Percentiles rank a stretch among this genome's conserved stretches.
These are phyloP conservation scores for Aspergillus fischeri DNA, from an alignment of 2,329 filamentous ascomycete species.

Conservation along the genomic window DNA sequence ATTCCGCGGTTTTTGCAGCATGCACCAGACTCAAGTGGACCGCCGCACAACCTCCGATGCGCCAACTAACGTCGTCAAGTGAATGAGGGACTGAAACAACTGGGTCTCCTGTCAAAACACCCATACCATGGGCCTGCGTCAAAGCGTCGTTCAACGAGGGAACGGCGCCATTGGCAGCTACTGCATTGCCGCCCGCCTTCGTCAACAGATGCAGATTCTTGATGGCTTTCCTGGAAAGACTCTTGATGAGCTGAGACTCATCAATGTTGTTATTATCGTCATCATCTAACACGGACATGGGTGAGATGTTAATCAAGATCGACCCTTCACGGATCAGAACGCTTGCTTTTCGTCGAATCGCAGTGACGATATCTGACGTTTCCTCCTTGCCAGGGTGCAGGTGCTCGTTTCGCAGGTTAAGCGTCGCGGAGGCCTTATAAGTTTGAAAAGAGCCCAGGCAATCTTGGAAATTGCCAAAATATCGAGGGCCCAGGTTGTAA, in stretches of 20 bases:
- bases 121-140: slow-evolving; percentile 74
- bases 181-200: slow-evolving; percentile 67
- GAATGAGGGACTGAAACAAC: slow-evolving; percentile 76
- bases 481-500: slow-evolving; percentile 81
- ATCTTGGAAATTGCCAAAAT: slow-evolving; percentile 95
- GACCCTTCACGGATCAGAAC: slow-evolving; percentile 74
- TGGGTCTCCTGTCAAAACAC: slow-evolving; percentile 76
- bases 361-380: slow-evolving; percentile 82
- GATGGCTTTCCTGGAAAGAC: slow-evolving; percentile 68
- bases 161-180: slow-evolving; percentile 84
- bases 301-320: slow-evolving; percentile 77
- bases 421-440: slow-evolving; percentile 83
- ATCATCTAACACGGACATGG: slow-evolving; percentile 73
- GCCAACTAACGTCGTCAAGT: slow-evolving; percentile 89
- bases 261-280: slow-evolving; percentile 68
- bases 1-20: slow-evolving; percentile 64
- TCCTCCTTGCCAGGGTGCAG: slow-evolving; percentile 87
- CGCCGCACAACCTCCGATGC: slow-evolving; percentile 83
- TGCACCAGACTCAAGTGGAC: slow-evolving; percentile 82
- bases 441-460: slow-evolving; percentile 94
- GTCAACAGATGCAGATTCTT: slow-evolving; percentile 65
- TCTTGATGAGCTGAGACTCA: slow-evolving; percentile 71
- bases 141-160: slow-evolving; percentile 86
- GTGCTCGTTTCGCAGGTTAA: slow-evolving; percentile 88
- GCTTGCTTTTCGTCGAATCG: slow-evolving; percentile 81